Conservation (phyloP, 805 yeast genomes). For the Saccharomyces mikatae region DNA sequence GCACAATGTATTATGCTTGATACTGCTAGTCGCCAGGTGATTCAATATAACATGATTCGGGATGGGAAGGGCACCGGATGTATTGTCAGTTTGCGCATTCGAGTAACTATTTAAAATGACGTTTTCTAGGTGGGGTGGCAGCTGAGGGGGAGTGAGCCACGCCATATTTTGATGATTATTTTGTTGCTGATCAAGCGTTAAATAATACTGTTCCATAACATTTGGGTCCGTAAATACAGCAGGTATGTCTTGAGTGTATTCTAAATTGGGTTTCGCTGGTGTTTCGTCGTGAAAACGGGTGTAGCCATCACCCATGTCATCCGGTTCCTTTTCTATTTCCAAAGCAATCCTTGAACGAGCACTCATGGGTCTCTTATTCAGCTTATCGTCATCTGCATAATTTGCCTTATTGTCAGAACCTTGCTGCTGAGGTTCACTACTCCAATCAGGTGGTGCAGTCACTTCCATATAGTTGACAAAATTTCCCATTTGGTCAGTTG, state of each 20-base stretch:
- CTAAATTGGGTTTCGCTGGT: slow-evolving; percentile 19
- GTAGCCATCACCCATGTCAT: slow-evolving; percentile 79
- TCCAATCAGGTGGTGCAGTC: slow-evolving; percentile 23
- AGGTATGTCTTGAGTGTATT: slow-evolving; percentile 63
- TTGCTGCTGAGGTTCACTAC: background rate
- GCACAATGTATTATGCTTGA: slow-evolving; percentile 86
- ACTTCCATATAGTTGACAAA: slow-evolving; percentile 88
- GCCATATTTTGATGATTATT: slow-evolving; percentile 41
- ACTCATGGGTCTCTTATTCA: slow-evolving; percentile 16
- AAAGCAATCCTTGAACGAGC: slow-evolving; percentile 46
- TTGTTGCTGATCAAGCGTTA: slow-evolving; percentile 66
- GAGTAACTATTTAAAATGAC: slow-evolving; percentile 77
- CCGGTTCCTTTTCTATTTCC: slow-evolving; percentile 32
- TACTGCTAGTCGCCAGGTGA: slow-evolving; percentile 91
- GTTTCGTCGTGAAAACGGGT: slow-evolving; percentile 65
- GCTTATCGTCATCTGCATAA: background rate
- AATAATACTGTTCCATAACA: slow-evolving; percentile 79
- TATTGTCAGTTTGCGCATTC: slow-evolving; percentile 30
- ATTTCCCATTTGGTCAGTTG: slow-evolving; percentile 94
- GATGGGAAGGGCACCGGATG: slow-evolving; percentile 80
- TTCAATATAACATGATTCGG: slow-evolving; percentile 93
- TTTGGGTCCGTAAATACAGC: slow-evolving; percentile 79
- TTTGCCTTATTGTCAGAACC: background rate
- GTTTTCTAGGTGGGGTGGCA: slow-evolving; percentile 93
- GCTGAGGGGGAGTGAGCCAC: slow-evolving; percentile 82